Evolutionary conservation across 1,284 basidiomycete genomes (phyloP), one percentile per base, ranked within the genome.

Genomic region (Austroboletus niveus): DNA sequence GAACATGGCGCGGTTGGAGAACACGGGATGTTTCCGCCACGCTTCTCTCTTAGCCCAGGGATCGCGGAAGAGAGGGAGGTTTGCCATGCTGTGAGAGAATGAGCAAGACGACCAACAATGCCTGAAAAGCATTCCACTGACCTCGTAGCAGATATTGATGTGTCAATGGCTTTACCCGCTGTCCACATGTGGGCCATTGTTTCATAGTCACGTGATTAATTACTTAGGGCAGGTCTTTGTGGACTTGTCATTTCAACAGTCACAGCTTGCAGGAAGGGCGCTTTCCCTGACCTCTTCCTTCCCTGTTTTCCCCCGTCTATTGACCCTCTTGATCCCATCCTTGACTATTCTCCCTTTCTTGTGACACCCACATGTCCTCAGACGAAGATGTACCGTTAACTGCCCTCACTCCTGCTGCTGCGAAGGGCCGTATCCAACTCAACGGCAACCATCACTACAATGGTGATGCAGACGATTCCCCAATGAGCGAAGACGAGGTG

Each of bases 11-110:
- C 86, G 81, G 62, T 86, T 91, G 54, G 83, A 80, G 77, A 97
- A 97, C 60, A 95, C 82, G 41, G 90, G 85, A 65, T 84, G 84
- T 72, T 87, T 94, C 64, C 94, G 81, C 94, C 94, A 98, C 48
- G 93, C 92, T 68, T 98, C 94, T 56, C 87, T 78, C 74, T 91
- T 93, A 22, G 91, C 92, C 94, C 94, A 97, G 48, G 94, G 92
- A 70, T 98, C 94, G 70, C 92, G 85, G 69, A 87, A 95, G 50
- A 93, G 73, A 41, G 87, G 87, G 45, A 76, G 76, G 57, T 79
- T 78, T 39, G 79, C 62, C 83, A 86, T 87, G 59, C 69, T 66
- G 54, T 55, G 27, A 14, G 40, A 4, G 56, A 24, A 51, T 54
- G 43, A 56, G 53, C 51, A 50, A 51, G 41, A 44, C 48, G 42